A percentile compares a stretch with the other conserved stretches of the same genome.
These are phyloP conservation scores for Periconia sp. DNA, from an alignment of 2,329 filamentous ascomycete genomes.

Conservation along the genomic window DNA sequence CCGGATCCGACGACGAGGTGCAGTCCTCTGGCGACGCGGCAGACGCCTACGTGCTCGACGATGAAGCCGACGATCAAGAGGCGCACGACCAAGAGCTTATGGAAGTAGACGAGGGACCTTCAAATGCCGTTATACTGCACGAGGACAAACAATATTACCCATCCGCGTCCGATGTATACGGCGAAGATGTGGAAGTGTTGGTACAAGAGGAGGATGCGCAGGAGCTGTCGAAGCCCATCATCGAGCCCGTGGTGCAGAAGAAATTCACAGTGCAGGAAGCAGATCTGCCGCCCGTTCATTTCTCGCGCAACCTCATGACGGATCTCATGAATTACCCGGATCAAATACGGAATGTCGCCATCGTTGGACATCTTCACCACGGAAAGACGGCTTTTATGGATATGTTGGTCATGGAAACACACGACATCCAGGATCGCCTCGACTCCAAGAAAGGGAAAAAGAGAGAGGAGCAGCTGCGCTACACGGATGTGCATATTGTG, in stretches of 20 bases:
- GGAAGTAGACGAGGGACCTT: constrained; percentile 90
- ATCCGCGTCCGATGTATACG: constrained; percentile 95
- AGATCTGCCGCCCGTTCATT: constrained; percentile 85
- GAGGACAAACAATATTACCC: constrained; percentile 99
- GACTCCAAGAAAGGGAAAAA: constrained; percentile 80
- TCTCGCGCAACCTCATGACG: constrained; percentile 88
- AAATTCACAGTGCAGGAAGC: constrained; percentile 94
- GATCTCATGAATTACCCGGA: constrained; percentile 96
- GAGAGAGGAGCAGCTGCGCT: constrained; percentile 86
- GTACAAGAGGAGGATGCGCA: constrained; percentile 98
- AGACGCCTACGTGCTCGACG: constrained; percentile 77
- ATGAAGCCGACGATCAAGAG: constrained; percentile 57
- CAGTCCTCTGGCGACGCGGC: constrained; percentile 73
- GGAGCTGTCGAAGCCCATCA: constrained; percentile 86
- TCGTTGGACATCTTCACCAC: constrained; percentile 93
- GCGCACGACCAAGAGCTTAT: constrained; percentile 80
- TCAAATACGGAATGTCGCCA: constrained; percentile 87
- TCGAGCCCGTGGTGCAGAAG: constrained; percentile 89
- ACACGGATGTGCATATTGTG: constrained; percentile 88
- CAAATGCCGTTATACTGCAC: constrained; percentile 95
- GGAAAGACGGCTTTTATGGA: constrained; percentile 99
- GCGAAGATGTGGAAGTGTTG: constrained; percentile 88
- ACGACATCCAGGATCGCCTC: constrained; percentile 77
- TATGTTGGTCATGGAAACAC: constrained; percentile 94
- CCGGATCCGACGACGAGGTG: constrained; percentile 85